Percentiles rank a stretch among this genome's conserved stretches.
phyloP scores from a whole-genome alignment of 306 rosid genomes.

The Canavalia gladiata region DNA sequence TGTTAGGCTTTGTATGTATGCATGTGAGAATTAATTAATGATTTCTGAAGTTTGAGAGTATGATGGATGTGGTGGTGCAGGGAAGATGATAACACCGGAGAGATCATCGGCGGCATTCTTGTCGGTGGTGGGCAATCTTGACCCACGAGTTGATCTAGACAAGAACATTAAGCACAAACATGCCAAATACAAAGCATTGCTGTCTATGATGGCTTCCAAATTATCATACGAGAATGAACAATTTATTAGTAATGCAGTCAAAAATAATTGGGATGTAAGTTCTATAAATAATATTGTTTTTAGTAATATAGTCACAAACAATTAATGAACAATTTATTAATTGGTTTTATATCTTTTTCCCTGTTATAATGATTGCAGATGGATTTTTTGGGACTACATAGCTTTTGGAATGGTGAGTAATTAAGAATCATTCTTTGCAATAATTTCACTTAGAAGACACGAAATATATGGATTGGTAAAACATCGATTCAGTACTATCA shows the following conservation, averaged over 20 bases:
- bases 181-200: slow-evolving; percentile 40
- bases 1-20: background rate
- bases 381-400: slow-evolving; percentile 52
- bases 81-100: slow-evolving; percentile 45
- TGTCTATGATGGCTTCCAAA: slow-evolving; percentile 63
- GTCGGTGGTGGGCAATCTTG: slow-evolving; percentile 42
- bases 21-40: background rate
- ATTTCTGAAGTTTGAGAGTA: background rate
- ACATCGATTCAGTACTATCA: background rate
- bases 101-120: slow-evolving; percentile 45
- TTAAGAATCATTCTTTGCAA: background rate
- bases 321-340: background rate
- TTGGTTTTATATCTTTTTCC: background rate
- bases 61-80: slow-evolving; percentile 25
- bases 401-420: slow-evolving; percentile 58
- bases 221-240: slow-evolving; percentile 54
- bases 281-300: too few species aligned
- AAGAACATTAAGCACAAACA: slow-evolving; percentile 38
- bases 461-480: background rate
- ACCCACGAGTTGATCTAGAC: slow-evolving; percentile 54
- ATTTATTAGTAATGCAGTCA: slow-evolving; percentile 32
- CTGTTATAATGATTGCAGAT: slow-evolving; percentile 48
- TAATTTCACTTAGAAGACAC: slow-evolving; percentile 12
- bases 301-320: background rate
- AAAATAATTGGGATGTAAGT: slow-evolving; percentile 60